Evolutionary conservation across 257 asterid species (phyloP), one percentile per base, ranked within the genome.

Genomic region (Gynochthodes officinalis): DNA sequence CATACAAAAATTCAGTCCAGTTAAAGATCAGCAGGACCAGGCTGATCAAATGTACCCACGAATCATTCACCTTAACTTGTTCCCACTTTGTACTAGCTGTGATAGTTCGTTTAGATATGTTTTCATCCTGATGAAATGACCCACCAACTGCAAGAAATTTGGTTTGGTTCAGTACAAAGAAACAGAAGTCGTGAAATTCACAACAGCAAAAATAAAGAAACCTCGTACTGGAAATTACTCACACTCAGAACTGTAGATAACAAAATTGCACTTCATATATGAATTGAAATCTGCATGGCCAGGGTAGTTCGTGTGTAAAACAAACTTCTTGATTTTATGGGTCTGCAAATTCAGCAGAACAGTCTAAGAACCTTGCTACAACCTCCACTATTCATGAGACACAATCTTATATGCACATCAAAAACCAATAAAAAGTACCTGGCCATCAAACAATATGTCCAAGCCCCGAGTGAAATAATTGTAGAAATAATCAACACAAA

Each of bases 261-360:
- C 86, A 82, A 90, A 90, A 74, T 90, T 90, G 86, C 96, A 89
- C 79, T 90, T 90, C 88, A 87, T 87, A 78, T 90, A 90, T 46
- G 94, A 84, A 82, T 90, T 89, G 83, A 90, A 90, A 89, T 90
- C 94, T 13, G 93, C 89, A 76, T 90, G 96, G 67, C 97, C 97
- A n/a, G 97, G 96, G 79, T 89, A 90, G 87, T 90, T 90, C 16
- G 96, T 87, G 66, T 90, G 97, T 81, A 90, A 83, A 53, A 90
- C 90, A 74, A 90, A 90, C 82, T 90, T 90, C 80, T 90, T 90
- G 48, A 90, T 73, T 77, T 83, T 90, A 72, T 90, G 97, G 0
- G 87, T 90, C 97, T 90, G 84, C 78, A 81, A 61, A 67, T 65
- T 44, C 55, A 69, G 37, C 33, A 76, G 64, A 42, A 62, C 33